These are phyloP conservation scores for Dactylorhiza incarnata DNA, from an alignment of 106 monocot species.

Conservation along the genomic window DNA sequence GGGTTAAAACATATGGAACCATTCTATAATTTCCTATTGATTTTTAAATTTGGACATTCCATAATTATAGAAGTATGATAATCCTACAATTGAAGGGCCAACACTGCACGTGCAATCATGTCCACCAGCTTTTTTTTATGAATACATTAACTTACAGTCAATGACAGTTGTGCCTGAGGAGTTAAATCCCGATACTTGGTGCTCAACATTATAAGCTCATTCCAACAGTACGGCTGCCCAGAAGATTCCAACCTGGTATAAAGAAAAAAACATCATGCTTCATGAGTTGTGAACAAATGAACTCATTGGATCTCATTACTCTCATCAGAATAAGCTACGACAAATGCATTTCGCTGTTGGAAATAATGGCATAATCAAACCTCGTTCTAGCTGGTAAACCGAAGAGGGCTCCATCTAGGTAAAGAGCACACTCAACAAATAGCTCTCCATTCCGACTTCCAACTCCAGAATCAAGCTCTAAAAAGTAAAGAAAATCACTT, in stretches of 20 bases:
- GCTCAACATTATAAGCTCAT: constrained; percentile 75
- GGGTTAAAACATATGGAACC: background rate
- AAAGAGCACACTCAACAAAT: constrained; percentile 66
- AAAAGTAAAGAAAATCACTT: constrained; percentile 1
- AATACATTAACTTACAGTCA: constrained; percentile 53
- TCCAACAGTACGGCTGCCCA: constrained; percentile 73
- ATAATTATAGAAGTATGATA: background rate
- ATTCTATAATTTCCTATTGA: background rate
- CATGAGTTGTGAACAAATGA: background rate
- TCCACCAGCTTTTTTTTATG: background rate
- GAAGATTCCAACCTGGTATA: constrained; percentile 76
- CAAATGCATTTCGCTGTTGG: background rate
- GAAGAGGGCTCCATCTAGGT: constrained; percentile 75
- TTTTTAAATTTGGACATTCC: background rate
- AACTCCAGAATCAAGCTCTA: constrained; percentile 16
- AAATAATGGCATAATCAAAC: constrained; percentile 18
- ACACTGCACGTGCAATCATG: background rate
- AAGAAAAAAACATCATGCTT: background rate
- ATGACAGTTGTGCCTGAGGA: constrained; percentile 66
- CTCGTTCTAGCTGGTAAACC: constrained; percentile 67
- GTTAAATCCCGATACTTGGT: constrained; percentile 95
- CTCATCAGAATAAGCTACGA: background rate
- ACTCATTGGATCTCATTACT: background rate
- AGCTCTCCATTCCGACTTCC: constrained; percentile 46
- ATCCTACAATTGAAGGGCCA: background rate